Conservation (phyloP, 2,329 filamentous ascomycete species). For the Pseudonectria buxi region DNA sequence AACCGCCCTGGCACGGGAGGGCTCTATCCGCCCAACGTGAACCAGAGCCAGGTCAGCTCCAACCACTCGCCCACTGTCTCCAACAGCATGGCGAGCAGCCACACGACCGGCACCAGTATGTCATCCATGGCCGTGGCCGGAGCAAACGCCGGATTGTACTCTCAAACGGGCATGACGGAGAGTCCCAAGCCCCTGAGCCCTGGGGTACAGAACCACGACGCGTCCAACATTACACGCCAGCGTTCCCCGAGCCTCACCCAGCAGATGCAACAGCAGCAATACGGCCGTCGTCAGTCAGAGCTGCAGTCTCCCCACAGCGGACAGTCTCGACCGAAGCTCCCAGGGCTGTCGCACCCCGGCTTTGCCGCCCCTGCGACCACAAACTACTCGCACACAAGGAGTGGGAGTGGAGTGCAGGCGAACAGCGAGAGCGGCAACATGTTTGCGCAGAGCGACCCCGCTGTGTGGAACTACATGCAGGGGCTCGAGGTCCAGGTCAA, state of each 20-base stretch:
- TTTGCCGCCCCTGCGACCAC: conserved; percentile 26
- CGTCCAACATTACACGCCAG: conserved; percentile 45
- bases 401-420: conserved; percentile 46
- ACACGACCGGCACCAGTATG: conserved; percentile 44
- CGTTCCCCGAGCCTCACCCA: conserved; percentile 60
- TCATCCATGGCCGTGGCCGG: conserved; percentile 41
- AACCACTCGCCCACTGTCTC: conserved; percentile 46
- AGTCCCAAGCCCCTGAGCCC: conserved; percentile 80
- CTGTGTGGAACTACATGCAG: conserved; percentile 67
- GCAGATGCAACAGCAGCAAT: conserved; percentile 57
- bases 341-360: conserved; percentile 30
- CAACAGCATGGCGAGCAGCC: conserved; percentile 34
- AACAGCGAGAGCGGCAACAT: conserved; percentile 59
- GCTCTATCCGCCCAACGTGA: conserved; percentile 56
- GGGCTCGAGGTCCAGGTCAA: conserved; percentile 54
- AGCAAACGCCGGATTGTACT: conserved; percentile 55
- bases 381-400: conserved; percentile 25
- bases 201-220: conserved; percentile 47
- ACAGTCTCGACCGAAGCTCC: conserved; percentile 33
- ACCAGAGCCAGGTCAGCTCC: conserved; percentile 49
- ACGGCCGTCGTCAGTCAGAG: conserved; percentile 48
- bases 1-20: conserved; percentile 44
- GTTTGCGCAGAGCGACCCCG: conserved; percentile 54
- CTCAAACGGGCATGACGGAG: conserved; percentile 70
- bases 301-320: conserved; percentile 46